Conservation (phyloP, 2,329 filamentous ascomycete species). For the Escovopsis weberi region DNA sequence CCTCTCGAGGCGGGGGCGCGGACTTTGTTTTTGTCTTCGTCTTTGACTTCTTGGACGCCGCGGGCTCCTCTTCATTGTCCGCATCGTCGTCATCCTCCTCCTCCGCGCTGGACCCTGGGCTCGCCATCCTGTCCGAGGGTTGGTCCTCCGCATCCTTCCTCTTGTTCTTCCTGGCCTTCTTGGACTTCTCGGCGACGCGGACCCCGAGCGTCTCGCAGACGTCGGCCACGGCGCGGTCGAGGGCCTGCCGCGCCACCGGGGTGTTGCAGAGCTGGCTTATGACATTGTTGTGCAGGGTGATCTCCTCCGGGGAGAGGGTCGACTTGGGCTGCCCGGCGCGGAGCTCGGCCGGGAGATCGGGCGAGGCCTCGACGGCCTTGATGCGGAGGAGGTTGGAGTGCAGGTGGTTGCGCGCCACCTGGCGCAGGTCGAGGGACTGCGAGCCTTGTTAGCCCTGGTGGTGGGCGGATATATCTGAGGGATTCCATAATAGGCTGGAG, state of each 20-base stretch:
- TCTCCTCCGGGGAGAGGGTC: slow-evolving; percentile 37
- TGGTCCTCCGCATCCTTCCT: slow-evolving; percentile 18
- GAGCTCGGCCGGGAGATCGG: slow-evolving; percentile 34
- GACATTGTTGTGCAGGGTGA: slow-evolving; percentile 39
- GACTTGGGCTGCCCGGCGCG: slow-evolving; percentile 33
- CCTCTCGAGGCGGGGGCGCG: slow-evolving; percentile 5
- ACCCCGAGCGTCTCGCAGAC: slow-evolving; percentile 36
- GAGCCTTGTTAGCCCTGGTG: too few relatives aligned
- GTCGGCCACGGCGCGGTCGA: slow-evolving; percentile 32
- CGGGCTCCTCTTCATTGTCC: too few relatives aligned
- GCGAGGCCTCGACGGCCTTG: slow-evolving; percentile 35
- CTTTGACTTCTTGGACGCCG: background rate
- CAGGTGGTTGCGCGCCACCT: slow-evolving; percentile 41
- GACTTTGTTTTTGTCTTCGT: background rate
- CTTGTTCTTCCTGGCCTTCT: slow-evolving; percentile 15
- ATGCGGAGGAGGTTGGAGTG: slow-evolving; percentile 39
- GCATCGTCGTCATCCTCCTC: background rate
- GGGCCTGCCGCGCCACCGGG: slow-evolving; percentile 32
- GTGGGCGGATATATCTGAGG: too few relatives aligned
- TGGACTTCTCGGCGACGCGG: slow-evolving; percentile 27
- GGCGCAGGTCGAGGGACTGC: slow-evolving; percentile 40
- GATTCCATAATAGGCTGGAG: too few relatives aligned
- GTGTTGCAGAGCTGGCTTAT: slow-evolving; percentile 42
- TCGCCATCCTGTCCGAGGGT: slow-evolving; percentile 10
- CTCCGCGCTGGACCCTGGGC: background rate